Evolutionary conservation across 1,284 basidiomycete species (phyloP).

Genomic region (Pseudozyma sp.): DNA sequence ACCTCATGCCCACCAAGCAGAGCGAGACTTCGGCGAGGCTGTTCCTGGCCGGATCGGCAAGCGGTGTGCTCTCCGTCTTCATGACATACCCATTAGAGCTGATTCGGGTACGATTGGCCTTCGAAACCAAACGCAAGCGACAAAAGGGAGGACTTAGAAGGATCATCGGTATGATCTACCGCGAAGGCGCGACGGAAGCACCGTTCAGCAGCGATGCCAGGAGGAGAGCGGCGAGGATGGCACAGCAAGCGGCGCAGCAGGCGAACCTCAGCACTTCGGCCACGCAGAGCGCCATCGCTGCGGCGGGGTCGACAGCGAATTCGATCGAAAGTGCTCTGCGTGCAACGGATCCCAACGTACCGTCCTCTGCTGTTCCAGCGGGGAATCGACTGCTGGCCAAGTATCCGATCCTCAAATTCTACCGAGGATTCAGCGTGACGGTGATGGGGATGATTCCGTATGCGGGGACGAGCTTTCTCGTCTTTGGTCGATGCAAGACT

Average conservation of each 20-base stretch:
- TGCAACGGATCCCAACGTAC: slow-evolving; percentile 37
- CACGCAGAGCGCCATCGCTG: slow-evolving; percentile 24
- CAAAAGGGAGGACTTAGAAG: slow-evolving; percentile 56
- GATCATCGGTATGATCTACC: slow-evolving; percentile 64
- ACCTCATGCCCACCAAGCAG: slow-evolving; percentile 84
- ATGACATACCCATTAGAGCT: slow-evolving; percentile 95
- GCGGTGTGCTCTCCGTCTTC: slow-evolving; percentile 88
- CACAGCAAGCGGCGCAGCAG: slow-evolving; percentile 71
- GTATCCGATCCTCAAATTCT: slow-evolving; percentile 79
- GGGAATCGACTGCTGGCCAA: slow-evolving; percentile 46
- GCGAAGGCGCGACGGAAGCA: slow-evolving; percentile 63
- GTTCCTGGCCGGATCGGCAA: slow-evolving; percentile 87
- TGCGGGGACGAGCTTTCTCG: slow-evolving; percentile 92
- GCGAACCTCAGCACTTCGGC: slow-evolving; percentile 48
- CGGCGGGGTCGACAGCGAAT: slow-evolving; percentile 13
- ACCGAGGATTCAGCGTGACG: slow-evolving; percentile 81
- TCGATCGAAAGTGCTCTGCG: slow-evolving; percentile 31
- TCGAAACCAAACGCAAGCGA: slow-evolving; percentile 75
- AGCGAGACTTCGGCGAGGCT: slow-evolving; percentile 83
- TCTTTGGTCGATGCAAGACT: slow-evolving; percentile 66
- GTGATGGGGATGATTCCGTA: slow-evolving; percentile 85
- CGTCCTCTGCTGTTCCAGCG: slow-evolving; percentile 26
- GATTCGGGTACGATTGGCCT: slow-evolving; percentile 94
- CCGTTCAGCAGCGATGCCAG: slow-evolving; percentile 63
- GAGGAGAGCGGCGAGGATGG: slow-evolving; percentile 72